Conservation (phyloP, 1,139 yeast species). For the Protomyces gravidus region DNA sequence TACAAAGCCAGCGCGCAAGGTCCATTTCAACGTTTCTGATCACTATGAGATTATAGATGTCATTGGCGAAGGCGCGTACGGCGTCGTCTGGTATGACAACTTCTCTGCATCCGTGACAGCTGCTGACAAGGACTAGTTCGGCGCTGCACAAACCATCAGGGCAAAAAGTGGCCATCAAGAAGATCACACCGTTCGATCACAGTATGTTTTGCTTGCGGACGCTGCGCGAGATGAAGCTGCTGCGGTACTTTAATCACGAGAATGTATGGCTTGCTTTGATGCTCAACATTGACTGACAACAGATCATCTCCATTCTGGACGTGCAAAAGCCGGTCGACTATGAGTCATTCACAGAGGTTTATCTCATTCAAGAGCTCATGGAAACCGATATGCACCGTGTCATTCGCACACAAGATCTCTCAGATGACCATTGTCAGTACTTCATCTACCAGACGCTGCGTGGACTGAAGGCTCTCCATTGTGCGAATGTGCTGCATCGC, state of each 20-base stretch:
- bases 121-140: conserved; percentile 41
- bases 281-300: neutral
- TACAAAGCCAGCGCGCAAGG: conserved; percentile 43
- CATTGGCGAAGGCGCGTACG: conserved; percentile 98
- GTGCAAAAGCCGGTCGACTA: conserved; percentile 79
- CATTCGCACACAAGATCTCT: conserved; percentile 73
- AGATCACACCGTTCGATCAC: conserved; percentile 88
- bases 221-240: conserved; percentile 76
- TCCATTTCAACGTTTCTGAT: conserved; percentile 80
- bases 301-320: conserved; percentile 78
- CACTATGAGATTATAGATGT: conserved; percentile 80
- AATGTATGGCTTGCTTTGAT: conserved; percentile 44
- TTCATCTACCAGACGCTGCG: conserved; percentile 85
- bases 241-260: conserved; percentile 85
- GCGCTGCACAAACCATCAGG: conserved; percentile 85
- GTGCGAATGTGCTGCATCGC: conserved; percentile 85
- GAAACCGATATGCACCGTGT: conserved; percentile 92
- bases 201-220: conserved; percentile 89
- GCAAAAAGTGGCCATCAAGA: conserved; percentile 90
- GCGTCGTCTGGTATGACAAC: conserved; percentile 62
- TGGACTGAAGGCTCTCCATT: conserved; percentile 84
- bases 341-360: conserved; percentile 78
- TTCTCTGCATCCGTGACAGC: neutral
- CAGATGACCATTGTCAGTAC: conserved; percentile 91
- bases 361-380: conserved; percentile 90